Evolutionary conservation across 139 green algal genomes (phyloP).

Genomic region (Picochlorum sp.): DNA sequence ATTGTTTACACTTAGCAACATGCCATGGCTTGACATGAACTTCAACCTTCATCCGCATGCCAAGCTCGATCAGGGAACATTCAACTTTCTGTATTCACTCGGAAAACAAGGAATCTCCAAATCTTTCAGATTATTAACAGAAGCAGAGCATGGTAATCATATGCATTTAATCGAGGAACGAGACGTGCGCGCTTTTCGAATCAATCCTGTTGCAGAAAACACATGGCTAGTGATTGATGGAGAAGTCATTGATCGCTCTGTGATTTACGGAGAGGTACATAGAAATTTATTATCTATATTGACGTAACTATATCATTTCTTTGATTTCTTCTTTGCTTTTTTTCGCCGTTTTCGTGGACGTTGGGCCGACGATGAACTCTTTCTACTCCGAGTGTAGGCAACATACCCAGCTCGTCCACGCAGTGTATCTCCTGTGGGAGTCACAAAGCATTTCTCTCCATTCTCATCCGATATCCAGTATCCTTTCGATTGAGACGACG

Average conservation of each 20-base stretch:
- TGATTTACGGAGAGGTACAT: conserved; percentile 38
- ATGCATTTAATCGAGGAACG: conserved; percentile 16
- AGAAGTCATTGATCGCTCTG: conserved; percentile 23
- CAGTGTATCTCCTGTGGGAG: background rate
- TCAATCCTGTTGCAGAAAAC: conserved; percentile 21
- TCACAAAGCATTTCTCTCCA: conserved; percentile 5
- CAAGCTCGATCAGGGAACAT: conserved; percentile 10
- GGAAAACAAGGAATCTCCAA: background rate
- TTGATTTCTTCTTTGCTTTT: background rate
- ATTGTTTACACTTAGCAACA: conserved; percentile 40
- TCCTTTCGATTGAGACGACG: background rate
- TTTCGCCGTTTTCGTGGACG: background rate
- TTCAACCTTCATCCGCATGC: conserved; percentile 30
- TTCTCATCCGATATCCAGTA: conserved; percentile 5
- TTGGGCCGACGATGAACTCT: background rate
- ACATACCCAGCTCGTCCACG: background rate
- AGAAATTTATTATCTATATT: conserved; percentile 20
- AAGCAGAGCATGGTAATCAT: conserved; percentile 25
- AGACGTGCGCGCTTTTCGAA: conserved; percentile 7
- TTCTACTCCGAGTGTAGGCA: conserved; percentile 1
- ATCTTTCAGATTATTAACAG: conserved; percentile 20
- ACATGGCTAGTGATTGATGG: conserved; percentile 45
- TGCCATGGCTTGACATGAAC: conserved; percentile 40
- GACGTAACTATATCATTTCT: background rate
- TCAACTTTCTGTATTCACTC: conserved; percentile 24